phyloP scores from a whole-genome alignment of 164 flowering plant genomes.

The Nymphaea colorata region DNA sequence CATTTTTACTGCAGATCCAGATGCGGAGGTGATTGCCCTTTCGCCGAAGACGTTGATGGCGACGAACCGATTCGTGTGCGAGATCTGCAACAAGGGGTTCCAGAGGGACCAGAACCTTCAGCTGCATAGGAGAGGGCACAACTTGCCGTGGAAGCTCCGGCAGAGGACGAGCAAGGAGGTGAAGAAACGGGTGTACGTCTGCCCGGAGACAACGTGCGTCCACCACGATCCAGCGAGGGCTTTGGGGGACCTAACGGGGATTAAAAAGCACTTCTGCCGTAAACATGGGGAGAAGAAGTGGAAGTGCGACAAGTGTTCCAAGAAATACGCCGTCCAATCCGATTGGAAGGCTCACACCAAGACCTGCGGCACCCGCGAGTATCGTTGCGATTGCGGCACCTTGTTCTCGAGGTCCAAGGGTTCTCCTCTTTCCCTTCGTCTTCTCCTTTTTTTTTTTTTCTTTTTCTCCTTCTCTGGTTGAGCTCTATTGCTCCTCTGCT shows the following conservation, averaged over 20 bases:
- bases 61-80: slow-evolving; percentile 64
- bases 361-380: slow-evolving; percentile 75
- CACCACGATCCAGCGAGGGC: slow-evolving; percentile 76
- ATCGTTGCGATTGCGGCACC: slow-evolving; percentile 86
- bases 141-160: slow-evolving; percentile 67
- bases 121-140: slow-evolving; percentile 66
- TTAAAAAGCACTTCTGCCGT: slow-evolving; percentile 73
- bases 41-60: slow-evolving; percentile 64
- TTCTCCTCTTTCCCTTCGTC: neutral
- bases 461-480: too few species aligned
- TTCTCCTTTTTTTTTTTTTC: too few species aligned
- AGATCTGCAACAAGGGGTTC: slow-evolving; percentile 73
- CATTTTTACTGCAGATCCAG: slow-evolving; percentile 44
- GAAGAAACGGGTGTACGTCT: slow-evolving; percentile 59
- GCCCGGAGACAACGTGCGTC: slow-evolving; percentile 69
- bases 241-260: slow-evolving; percentile 77
- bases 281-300: slow-evolving; percentile 94
- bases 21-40: slow-evolving; percentile 60
- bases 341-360: slow-evolving; percentile 95
- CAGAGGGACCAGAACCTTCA: slow-evolving; percentile 73
- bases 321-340: slow-evolving; percentile 79
- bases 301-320: slow-evolving; percentile 83
- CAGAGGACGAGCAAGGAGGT: slow-evolving; percentile 46
- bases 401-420: slow-evolving; percentile 57
- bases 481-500: too few species aligned